phyloP scores from a whole-genome alignment of 2,329 filamentous ascomycete genomes.

The Lachnum nothofagi region DNA sequence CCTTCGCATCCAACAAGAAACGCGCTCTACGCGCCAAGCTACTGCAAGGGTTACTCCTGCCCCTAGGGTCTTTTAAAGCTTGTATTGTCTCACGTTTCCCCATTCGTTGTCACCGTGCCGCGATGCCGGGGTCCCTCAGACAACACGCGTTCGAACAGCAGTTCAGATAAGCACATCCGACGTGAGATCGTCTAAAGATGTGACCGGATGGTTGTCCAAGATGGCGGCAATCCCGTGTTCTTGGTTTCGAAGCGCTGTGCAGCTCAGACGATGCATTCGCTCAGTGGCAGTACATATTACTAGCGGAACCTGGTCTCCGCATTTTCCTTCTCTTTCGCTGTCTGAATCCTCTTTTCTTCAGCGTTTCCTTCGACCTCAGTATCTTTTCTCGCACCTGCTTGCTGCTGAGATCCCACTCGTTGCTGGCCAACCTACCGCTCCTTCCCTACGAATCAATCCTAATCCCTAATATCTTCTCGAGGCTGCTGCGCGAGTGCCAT shows the following conservation, averaged over 20 bases:
- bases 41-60: no score
- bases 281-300: background rate
- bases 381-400: background rate
- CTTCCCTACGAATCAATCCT: background rate
- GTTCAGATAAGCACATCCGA: background rate
- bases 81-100: background rate
- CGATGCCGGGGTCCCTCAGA: background rate
- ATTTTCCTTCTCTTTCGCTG: background rate
- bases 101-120: no score
- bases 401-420: background rate
- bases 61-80: background rate
- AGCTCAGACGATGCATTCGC: background rate
- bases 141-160: background rate
- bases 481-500: background rate
- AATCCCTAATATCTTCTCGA: background rate
- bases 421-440: slow-evolving; percentile 6
- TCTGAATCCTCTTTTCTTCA: background rate
- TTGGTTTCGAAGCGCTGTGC: background rate
- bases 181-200: slow-evolving; percentile 6
- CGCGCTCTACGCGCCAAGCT: no score
- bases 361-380: background rate
- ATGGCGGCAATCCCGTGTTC: background rate
- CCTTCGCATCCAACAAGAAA: no score
- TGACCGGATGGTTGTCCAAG: background rate
- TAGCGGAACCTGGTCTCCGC: background rate